phyloP scores from a whole-genome alignment of 2,329 filamentous ascomycete species.

The Lasiodiplodia gonubiensis region DNA sequence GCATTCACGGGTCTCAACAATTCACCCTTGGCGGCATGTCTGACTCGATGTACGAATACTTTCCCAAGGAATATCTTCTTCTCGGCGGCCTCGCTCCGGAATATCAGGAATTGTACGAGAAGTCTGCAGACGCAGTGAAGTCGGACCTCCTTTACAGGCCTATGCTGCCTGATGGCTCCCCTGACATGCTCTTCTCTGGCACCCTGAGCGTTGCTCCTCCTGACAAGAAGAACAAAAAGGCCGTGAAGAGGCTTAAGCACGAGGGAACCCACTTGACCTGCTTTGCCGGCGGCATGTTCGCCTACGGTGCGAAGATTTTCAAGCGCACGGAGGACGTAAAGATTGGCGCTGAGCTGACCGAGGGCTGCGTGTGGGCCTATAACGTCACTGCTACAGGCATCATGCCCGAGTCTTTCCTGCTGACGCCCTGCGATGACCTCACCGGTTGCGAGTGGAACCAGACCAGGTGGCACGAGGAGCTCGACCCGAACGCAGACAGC shows the following conservation, averaged over 20 bases:
- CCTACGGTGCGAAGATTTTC: constrained; percentile 68
- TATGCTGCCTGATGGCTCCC: constrained; percentile 51
- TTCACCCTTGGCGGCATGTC: constrained; percentile 50
- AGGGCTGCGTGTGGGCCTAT: constrained; percentile 70
- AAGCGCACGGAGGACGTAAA: constrained; percentile 59
- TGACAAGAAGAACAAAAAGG: constrained; percentile 34
- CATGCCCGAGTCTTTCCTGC: constrained; percentile 65
- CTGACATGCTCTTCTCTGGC: constrained; percentile 50
- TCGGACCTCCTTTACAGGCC: constrained; percentile 56
- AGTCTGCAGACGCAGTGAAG: constrained; percentile 49
- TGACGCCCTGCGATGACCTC: constrained; percentile 53
- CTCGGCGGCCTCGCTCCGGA: constrained; percentile 53
- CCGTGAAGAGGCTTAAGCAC: constrained; percentile 37
- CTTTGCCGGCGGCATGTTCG: constrained; percentile 74
- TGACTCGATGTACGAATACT: constrained; percentile 51
- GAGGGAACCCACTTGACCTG: constrained; percentile 69
- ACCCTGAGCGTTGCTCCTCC: constrained; percentile 16
- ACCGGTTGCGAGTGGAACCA: constrained; percentile 53
- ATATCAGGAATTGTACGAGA: constrained; percentile 64
- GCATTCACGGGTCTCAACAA: constrained; percentile 33
- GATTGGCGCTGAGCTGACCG: constrained; percentile 63
- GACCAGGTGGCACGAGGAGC: constrained; percentile 48
- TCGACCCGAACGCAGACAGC: constrained; percentile 44
- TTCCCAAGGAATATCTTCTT: constrained; percentile 56
- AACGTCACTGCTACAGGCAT: constrained; percentile 62